Percentiles rank a stretch among this genome's conserved stretches.
Conservation (phyloP, 148 eudicot species). For the Pharnaceum exiguum region DNA sequence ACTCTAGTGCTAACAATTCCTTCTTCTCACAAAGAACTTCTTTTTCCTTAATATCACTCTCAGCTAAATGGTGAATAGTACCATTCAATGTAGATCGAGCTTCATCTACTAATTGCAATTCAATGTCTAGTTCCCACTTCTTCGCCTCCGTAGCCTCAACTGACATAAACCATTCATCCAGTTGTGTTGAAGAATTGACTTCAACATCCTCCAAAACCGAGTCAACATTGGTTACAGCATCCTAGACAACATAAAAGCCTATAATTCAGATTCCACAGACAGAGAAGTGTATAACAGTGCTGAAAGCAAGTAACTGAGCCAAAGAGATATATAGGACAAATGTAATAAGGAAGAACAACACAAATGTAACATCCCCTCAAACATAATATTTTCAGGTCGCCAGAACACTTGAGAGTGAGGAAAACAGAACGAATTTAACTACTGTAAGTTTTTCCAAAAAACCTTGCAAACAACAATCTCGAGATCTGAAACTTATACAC, state of each 20-base stretch:
- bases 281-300: not conserved
- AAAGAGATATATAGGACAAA: not conserved
- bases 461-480: no score
- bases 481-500: no score
- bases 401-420: no score
- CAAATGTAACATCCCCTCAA: no score
- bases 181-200: conserved; percentile 36
- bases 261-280: not conserved
- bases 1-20: conserved; percentile 40
- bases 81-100: conserved; percentile 36
- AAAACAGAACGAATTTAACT: no score
- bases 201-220: conserved; percentile 37
- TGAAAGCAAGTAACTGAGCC: not conserved
- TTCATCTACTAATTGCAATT: conserved; percentile 44
- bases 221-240: conserved; percentile 48
- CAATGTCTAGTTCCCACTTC: conserved; percentile 57
- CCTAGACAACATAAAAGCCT: conserved; percentile 27
- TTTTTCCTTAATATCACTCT: conserved; percentile 57
- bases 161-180: conserved; percentile 47
- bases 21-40: conserved; percentile 43
- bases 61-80: conserved; percentile 43
- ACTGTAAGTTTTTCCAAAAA: no score
- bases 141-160: conserved; percentile 51
- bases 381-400: no score
- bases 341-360: no score